Percentiles rank a stretch among this genome's conserved stretches.
Conservation (phyloP, 2,329 filamentous ascomycete genomes). For the Hypoxylon sp. region DNA sequence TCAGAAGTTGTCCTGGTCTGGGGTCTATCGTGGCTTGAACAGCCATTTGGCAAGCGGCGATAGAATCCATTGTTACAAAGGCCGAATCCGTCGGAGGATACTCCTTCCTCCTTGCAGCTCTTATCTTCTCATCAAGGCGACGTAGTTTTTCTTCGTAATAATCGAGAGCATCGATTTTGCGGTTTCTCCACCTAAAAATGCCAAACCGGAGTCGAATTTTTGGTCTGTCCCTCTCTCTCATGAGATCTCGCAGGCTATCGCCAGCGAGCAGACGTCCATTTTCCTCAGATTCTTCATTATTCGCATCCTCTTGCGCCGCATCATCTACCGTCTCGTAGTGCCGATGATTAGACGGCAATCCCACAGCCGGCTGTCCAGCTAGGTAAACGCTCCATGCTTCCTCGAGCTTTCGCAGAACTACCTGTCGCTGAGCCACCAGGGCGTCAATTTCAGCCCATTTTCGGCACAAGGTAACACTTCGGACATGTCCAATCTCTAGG, state of each 20-base stretch:
- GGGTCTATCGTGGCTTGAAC: conserved; percentile 95
- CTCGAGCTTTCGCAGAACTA: conserved; percentile 80
- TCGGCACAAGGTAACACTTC: conserved; percentile 87
- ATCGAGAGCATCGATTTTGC: conserved; percentile 89
- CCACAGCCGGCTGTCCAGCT: conserved; percentile 66
- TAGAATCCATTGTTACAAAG: conserved; percentile 98
- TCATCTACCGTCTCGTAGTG: conserved; percentile 48
- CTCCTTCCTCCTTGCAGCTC: conserved; percentile 77
- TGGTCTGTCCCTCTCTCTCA: conserved; percentile 69
- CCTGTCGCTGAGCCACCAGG: conserved; percentile 77
- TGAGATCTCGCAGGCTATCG: conserved; percentile 57
- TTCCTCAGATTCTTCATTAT: conserved; percentile 66
- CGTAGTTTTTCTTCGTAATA: conserved; percentile 92
- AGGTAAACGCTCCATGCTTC: conserved; percentile 85
- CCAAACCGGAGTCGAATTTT: conserved; percentile 84
- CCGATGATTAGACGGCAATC: conserved; percentile 33
- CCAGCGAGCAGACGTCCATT: conserved; percentile 72
- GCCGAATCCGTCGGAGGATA: conserved; percentile 87
- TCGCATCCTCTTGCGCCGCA: conserved; percentile 54
- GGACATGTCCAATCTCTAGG: conserved; percentile 89
- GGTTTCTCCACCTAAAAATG: conserved; percentile 78
- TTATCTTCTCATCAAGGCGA: conserved; percentile 82
- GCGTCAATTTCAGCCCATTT: conserved; percentile 88
- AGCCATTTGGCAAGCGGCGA: conserved; percentile 93
- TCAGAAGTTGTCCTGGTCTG: conserved; percentile 85